A percentile compares a stretch with the other conserved stretches of the same genome.
These are phyloP conservation scores for Colletotrichum sp. DNA, from an alignment of 2,329 filamentous ascomycete genomes.

Conservation along the genomic window DNA sequence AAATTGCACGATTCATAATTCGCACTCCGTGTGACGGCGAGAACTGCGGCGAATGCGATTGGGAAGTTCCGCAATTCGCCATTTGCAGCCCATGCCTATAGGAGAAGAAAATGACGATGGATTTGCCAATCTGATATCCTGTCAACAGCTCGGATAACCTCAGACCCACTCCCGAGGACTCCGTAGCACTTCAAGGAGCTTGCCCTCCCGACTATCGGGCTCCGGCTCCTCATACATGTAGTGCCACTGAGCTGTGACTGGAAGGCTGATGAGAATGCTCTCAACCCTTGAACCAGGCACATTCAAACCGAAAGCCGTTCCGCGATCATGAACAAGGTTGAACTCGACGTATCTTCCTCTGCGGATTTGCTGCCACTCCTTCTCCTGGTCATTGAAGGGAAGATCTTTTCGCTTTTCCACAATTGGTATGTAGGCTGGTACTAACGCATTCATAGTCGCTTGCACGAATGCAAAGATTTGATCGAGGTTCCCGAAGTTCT, in stretches of 20 bases:
- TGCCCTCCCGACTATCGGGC: slow-evolving; percentile 76
- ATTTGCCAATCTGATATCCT: no score
- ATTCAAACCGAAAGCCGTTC: slow-evolving; percentile 91
- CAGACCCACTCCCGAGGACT: slow-evolving; percentile 71
- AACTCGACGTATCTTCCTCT: slow-evolving; percentile 96
- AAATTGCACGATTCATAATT: rapidly evolving
- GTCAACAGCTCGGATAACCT: not conserved
- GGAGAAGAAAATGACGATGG: not conserved
- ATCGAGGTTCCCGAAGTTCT: slow-evolving; percentile 82
- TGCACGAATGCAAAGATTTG: slow-evolving; percentile 87
- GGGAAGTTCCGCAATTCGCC: not conserved
- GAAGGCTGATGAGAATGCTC: slow-evolving; percentile 96
- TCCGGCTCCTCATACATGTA: slow-evolving; percentile 87
- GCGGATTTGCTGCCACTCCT: slow-evolving; percentile 94
- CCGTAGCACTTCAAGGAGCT: slow-evolving; percentile 74
- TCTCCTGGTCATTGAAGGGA: slow-evolving; percentile 83
- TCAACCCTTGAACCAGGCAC: slow-evolving; percentile 91
- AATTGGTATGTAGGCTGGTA: slow-evolving; percentile 93
- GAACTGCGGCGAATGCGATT: not conserved
- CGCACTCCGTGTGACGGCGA: not conserved
- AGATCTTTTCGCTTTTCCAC: slow-evolving; percentile 87
- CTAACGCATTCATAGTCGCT: slow-evolving; percentile 82
- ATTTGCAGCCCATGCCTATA: rapidly evolving
- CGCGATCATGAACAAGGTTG: slow-evolving; percentile 94
- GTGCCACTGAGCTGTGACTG: slow-evolving; percentile 89